These are phyloP conservation scores for Fusarium proliferatum DNA, from an alignment of 2,329 filamentous ascomycete species.

Conservation along the genomic window DNA sequence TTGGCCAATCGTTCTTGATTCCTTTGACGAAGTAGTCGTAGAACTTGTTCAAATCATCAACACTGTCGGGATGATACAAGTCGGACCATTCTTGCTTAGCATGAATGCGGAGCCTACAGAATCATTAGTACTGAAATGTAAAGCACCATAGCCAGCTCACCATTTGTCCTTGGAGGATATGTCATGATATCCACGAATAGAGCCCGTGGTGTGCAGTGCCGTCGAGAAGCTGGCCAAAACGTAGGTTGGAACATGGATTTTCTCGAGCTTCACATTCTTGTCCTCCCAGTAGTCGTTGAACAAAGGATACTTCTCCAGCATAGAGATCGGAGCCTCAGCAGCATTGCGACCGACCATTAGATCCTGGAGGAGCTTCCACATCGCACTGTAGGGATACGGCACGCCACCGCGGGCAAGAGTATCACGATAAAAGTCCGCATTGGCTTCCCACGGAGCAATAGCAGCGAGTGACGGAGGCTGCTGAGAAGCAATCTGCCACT, in stretches of 20 bases:
- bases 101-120: not conserved
- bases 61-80: not conserved
- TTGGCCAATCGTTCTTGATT: not conserved
- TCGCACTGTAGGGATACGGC: not conserved
- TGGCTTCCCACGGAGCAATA: not conserved
- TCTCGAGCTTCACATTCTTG: not conserved
- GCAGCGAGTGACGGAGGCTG: not conserved
- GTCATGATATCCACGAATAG: not conserved
- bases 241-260: not conserved
- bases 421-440: not conserved
- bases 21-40: not conserved
- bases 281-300: constrained; percentile 1
- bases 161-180: not conserved
- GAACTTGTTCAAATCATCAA: not conserved
- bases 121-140: not conserved
- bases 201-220: not conserved
- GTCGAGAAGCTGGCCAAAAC: not conserved
- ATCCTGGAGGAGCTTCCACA: not conserved
- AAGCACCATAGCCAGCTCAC: not conserved
- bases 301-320: not conserved
- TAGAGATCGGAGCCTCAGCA: not conserved
- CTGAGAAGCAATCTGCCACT: constrained; percentile 3
- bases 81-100: constrained; percentile 5
- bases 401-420: not conserved
- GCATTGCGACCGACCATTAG: not conserved